A percentile compares a stretch with the other conserved stretches of the same genome.
phyloP scores from a whole-genome alignment of 1,284 basidiomycete genomes.

The Pseudozyma hubeiensis region DNA sequence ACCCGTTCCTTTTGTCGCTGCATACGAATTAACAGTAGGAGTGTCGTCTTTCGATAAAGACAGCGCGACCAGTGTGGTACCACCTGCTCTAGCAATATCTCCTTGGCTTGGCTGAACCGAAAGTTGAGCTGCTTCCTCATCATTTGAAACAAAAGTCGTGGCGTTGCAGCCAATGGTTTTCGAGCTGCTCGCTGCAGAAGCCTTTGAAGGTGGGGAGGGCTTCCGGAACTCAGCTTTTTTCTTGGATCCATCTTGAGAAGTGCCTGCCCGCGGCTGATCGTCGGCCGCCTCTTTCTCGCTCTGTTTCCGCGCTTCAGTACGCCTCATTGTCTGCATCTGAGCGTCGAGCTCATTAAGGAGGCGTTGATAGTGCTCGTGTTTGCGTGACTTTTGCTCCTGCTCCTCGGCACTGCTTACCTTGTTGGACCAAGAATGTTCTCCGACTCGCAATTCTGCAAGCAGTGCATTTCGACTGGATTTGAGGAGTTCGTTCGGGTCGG shows the following conservation, averaged over 20 bases:
- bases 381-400: slow-evolving; percentile 20
- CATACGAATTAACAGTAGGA: too few relatives aligned
- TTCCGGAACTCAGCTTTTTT: slow-evolving; percentile 1
- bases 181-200: background rate
- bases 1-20: too few relatives aligned
- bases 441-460: background rate
- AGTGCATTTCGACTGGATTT: background rate
- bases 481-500: background rate
- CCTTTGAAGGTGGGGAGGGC: slow-evolving; percentile 6
- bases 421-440: background rate
- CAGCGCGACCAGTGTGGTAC: too few relatives aligned
- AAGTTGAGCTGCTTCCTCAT: too few relatives aligned
- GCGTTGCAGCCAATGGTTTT: background rate
- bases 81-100: too few relatives aligned
- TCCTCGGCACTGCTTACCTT: slow-evolving; percentile 14
- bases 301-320: slow-evolving; percentile 26
- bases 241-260: background rate
- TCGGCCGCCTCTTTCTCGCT: slow-evolving; percentile 20
- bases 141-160: background rate
- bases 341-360: slow-evolving; percentile 23
- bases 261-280: background rate
- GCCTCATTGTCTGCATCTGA: slow-evolving; percentile 31
- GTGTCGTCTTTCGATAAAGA: too few relatives aligned
- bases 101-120: too few relatives aligned
- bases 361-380: slow-evolving; percentile 31